Conservation (phyloP, 192 early-diverging fungal species). For the Phlyctochytrium planicorne region DNA sequence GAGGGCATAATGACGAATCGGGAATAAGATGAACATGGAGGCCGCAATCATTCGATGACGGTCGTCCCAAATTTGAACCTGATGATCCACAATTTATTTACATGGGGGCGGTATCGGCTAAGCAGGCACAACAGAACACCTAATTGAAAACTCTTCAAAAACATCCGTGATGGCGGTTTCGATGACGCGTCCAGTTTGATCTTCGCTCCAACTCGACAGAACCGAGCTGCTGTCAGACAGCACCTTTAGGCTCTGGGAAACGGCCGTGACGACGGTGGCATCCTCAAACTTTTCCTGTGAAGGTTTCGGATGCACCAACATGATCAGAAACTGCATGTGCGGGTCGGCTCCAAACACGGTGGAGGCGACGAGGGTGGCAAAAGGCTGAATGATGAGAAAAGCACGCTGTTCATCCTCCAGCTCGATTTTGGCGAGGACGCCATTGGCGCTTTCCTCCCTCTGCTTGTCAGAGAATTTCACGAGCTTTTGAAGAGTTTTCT, state of each 20-base stretch:
- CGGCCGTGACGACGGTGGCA: slow-evolving; percentile 16
- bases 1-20: too few species aligned
- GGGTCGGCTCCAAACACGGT: slow-evolving; percentile 24
- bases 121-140: slow-evolving; percentile 3
- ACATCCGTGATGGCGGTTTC: slow-evolving; percentile 43
- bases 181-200: slow-evolving; percentile 35
- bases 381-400: slow-evolving; percentile 44
- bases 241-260: slow-evolving; percentile 11
- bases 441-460: neutral
- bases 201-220: slow-evolving; percentile 32
- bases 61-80: too few species aligned
- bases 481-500: slow-evolving; percentile 35
- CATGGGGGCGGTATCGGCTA: neutral
- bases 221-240: neutral
- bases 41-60: too few species aligned
- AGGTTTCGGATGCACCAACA: neutral
- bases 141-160: slow-evolving; percentile 44
- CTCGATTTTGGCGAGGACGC: neutral
- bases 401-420: slow-evolving; percentile 10
- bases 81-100: neutral
- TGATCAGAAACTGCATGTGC: neutral
- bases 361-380: slow-evolving; percentile 20
- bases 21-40: too few species aligned
- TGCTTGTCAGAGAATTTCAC: slow-evolving; percentile 32
- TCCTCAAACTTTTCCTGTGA: slow-evolving; percentile 5